Conservation (phyloP, 768 basidiomycete genomes). For the Lepiota brunneoincarnata region DNA sequence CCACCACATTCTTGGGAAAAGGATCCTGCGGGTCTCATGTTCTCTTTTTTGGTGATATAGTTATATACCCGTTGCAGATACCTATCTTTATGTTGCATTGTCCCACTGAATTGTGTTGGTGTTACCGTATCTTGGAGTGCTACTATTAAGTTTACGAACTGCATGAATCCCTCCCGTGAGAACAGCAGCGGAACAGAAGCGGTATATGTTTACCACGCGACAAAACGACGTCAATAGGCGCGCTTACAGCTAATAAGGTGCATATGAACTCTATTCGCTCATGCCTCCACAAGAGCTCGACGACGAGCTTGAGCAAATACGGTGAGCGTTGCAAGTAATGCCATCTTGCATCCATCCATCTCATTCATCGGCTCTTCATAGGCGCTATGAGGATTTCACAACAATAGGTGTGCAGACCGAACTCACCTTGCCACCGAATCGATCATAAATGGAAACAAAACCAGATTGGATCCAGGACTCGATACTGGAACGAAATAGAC, state of each 20-base stretch:
- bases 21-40: not conserved
- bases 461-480: constrained; percentile 98
- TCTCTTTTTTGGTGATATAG: not conserved
- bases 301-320: constrained; percentile 66
- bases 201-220: constrained; percentile 6
- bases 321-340: constrained; percentile 34
- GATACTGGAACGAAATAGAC: constrained; percentile 80
- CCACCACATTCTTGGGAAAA: too few species aligned
- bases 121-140: constrained; percentile 11
- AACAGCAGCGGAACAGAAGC: not conserved
- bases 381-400: constrained; percentile 93
- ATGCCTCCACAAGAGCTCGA: constrained; percentile 51
- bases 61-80: constrained; percentile 7
- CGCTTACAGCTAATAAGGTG: not conserved
- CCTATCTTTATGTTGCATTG: constrained; percentile 2
- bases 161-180: not conserved
- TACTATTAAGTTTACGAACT: not conserved
- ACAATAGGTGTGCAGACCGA: constrained; percentile 72
- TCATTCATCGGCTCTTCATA: constrained; percentile 28
- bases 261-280: constrained; percentile 5
- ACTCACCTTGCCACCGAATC: not conserved
- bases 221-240: not conserved
- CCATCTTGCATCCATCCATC: not conserved
- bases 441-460: constrained; percentile 5
- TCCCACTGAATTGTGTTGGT: not conserved